A percentile compares a stretch with the other conserved stretches of the same genome.
Evolutionary conservation across 257 asterid species (phyloP).

Genomic region (Nicotiana sylvestris): DNA sequence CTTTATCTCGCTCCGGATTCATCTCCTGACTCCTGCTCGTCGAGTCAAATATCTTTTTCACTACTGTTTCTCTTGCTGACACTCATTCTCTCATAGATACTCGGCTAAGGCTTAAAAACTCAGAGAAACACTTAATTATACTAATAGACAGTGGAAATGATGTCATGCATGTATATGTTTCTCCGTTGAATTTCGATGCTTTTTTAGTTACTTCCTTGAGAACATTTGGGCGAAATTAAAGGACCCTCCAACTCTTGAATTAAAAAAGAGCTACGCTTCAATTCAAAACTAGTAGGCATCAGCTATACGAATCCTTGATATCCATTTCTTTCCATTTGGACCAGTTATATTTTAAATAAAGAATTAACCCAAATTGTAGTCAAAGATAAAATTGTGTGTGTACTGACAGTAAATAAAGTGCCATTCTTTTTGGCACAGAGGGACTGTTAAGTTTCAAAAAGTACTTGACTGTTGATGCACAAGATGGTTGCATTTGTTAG

Average conservation of each 20-base stretch:
- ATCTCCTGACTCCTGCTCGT: background rate
- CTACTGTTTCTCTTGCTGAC: background rate
- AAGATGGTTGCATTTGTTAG: too few species aligned
- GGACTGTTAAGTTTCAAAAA: too few species aligned
- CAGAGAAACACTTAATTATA: background rate
- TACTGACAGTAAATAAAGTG: too few species aligned
- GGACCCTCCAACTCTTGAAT: too few species aligned
- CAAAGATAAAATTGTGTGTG: too few species aligned
- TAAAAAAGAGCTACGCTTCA: background rate
- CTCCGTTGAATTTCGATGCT: background rate
- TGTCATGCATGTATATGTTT: constrained; percentile 4
- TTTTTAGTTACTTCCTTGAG: background rate
- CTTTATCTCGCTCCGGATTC: background rate
- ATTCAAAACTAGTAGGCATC: background rate
- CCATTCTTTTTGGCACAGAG: too few species aligned
- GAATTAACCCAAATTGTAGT: too few species aligned
- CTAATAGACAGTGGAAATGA: background rate
- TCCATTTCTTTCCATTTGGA: too few species aligned
- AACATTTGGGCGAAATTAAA: too few species aligned
- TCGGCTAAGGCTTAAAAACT: background rate
- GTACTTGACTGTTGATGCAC: too few species aligned
- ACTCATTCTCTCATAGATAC: background rate
- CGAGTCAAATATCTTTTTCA: background rate
- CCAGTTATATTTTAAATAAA: too few species aligned
- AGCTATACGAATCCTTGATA: background rate